Evolutionary conservation across 2,329 filamentous ascomycete species (phyloP).

Genomic region (Claviceps maximensis): DNA sequence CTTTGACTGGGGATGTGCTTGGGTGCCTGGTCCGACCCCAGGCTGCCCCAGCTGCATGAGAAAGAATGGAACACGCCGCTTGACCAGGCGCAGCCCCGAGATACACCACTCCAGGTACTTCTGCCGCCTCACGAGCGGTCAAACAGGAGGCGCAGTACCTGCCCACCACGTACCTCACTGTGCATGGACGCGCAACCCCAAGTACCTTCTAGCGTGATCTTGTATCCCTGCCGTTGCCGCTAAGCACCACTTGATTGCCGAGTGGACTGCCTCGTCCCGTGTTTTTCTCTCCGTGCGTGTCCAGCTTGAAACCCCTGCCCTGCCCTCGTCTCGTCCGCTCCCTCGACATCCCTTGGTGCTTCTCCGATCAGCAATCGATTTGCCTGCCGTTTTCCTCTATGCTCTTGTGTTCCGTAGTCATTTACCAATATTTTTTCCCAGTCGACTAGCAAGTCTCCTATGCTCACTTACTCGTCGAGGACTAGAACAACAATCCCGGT

Average conservation of each 20-base stretch:
- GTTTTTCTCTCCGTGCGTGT: background rate
- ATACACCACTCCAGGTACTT: too few species aligned
- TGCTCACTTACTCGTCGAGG: background rate
- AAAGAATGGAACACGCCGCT: too few species aligned
- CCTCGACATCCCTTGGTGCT: background rate
- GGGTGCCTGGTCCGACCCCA: too few species aligned
- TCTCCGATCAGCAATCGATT: background rate
- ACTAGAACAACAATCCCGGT: background rate
- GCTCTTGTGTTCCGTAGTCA: background rate
- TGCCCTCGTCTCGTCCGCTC: background rate
- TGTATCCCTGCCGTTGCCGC: background rate
- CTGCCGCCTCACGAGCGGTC: too few species aligned
- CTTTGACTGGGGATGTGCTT: too few species aligned
- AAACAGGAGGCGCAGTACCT: too few species aligned
- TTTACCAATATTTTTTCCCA: background rate
- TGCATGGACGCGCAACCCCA: too few species aligned
- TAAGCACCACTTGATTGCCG: background rate
- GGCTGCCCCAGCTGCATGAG: too few species aligned
- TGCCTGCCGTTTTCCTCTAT: background rate
- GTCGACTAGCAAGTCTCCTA: background rate
- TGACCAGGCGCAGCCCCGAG: too few species aligned
- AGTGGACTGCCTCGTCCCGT: background rate
- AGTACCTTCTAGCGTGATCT: too few species aligned
- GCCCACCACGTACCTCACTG: too few species aligned
- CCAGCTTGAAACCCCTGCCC: background rate